A percentile compares a stretch with the other conserved stretches of the same genome.
phyloP scores from a whole-genome alignment of 23 red algal genomes.

The Gracilaria caudata region DNA sequence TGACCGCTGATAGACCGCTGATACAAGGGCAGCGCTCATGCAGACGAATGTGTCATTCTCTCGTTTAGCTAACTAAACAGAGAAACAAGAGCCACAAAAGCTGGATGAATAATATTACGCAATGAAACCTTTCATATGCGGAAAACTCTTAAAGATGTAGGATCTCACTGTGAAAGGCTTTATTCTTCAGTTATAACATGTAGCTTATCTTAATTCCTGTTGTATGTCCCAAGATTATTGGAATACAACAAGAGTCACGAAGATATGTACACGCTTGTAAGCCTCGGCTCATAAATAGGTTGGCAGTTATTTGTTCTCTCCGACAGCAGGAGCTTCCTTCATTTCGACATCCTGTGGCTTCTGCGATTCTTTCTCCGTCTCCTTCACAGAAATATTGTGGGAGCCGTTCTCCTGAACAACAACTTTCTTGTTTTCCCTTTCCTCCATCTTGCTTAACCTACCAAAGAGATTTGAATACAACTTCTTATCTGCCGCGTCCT shows the following conservation, averaged over 20 bases:
- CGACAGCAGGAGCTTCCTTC: constrained; percentile 30
- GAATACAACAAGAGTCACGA: background rate
- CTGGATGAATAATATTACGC: no score
- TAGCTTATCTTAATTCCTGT: background rate
- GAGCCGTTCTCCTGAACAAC: background rate
- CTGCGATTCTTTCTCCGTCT: background rate
- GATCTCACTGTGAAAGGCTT: background rate
- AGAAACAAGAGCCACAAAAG: no score
- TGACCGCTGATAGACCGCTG: background rate
- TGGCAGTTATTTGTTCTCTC: constrained; percentile 18
- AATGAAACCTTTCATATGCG: no score
- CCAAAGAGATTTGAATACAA: constrained; percentile 79
- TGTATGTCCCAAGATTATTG: background rate
- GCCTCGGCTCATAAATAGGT: background rate
- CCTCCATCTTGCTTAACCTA: constrained; percentile 71
- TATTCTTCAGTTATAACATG: background rate
- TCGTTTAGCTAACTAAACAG: no score
- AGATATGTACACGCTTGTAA: background rate
- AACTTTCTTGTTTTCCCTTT: constrained; percentile 21
- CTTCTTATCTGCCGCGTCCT: constrained; percentile 78
- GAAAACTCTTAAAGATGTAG: no score
- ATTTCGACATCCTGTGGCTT: constrained; percentile 27
- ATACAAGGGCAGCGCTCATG: no score
- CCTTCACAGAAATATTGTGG: background rate
- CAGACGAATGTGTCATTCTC: no score